Evolutionary conservation across 1,139 yeast species (phyloP), one percentile per base, ranked within the genome.

Genomic region (Yamadazyma dushanensis): DNA sequence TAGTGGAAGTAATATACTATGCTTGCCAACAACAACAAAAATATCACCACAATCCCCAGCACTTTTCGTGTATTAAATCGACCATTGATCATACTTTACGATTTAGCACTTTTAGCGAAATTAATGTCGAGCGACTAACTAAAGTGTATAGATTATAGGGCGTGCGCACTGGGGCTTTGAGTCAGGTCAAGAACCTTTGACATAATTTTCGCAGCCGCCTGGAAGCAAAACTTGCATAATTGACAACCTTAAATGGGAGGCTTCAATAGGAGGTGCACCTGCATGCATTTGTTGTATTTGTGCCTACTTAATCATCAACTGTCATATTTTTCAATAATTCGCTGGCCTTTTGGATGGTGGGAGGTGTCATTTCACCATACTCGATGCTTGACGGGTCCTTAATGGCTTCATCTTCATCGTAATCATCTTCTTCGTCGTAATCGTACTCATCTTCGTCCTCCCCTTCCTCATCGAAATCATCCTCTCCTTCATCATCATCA

Each of bases 401-500:
- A n/a, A n/a, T n/a, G n/a, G n/a, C 27, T 25, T 25, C 27, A 15
- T 25, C 27, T 5, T 25, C 14, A 11, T 25, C 27, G 22, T 27
- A 17, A 27, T 27, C 21, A 8, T 52, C 50, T 3, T 48, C 51
- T 11, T 53, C 50, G n/a, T 45, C 49, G 11, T 54, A 57, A 13
- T 49, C 50, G 8, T 47, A 56, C 2, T 47, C 59, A 11, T 51
- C 53, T 11, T 44, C 50, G 2, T 50, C 52, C n/a, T 61, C 59
- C 16, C 50, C 54, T 3, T 46, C n/a, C n/a, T 51, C 56, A 15
- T 50, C 59, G 10, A 54, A 57, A 3, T 46, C 58, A 4, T 53
- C 61, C n/a, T 48, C 57, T 1, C 51, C 56, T 8, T 50, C 56
- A 3, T 51, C 57, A 4, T 54, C 59, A 2, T 51, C 57, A n/a